Base-by-base conservation (phyloP, 352 stramenopile species). In the Pilasporangium apinafurcum region DNA sequence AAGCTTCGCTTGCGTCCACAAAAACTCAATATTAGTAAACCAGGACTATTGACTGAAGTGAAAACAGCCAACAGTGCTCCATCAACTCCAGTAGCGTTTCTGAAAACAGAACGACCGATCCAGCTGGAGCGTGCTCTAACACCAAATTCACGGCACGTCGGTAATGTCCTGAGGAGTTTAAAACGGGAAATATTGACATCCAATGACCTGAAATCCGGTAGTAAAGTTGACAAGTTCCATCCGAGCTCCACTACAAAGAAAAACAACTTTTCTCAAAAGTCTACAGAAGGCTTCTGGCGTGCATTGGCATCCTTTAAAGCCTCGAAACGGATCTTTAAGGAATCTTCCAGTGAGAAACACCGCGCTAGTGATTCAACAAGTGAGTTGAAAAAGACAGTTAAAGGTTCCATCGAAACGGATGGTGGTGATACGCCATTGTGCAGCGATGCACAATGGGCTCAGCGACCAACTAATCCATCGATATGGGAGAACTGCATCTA, bases 1-100 rank as follows among this genome's bases (percentile, higher is more conserved):
- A 83, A 82, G 37, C 37, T 86, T 10, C 66, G 68, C 2, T 51
- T 86, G 8, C 57, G 61, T n/a, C 63, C 74, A 0, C 70, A 81
- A 24, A 83, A 64, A 20, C 51, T 48, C 5, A 47, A 45, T 9
- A 35, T 60, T 14, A 51, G 39, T 29, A 44, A 14, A 30, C 24
- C 43, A 13, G 30, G 5, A 18, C 8, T 8, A 25, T 25, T 16
- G n/a, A n/a, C n/a, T n/a, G n/a, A n/a, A 18, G 20, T 20, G 33
- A 43, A 16, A 14, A 22, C 8, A 16, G 7, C 20, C 20, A 26
- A 10, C 9, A 43, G 24, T 27, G 1, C 39, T 13, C 18, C 27
- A 22, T 17, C 28, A 12, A 32, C 26, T 20, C 22, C 45, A 24
- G n/a, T n/a, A n/a, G n/a, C n/a, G n/a, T n/a, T n/a, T n/a, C n/a